Base-by-base conservation (phyloP, 495 filamentous ascomycete genomes). In the Penicillium nucicola region DNA sequence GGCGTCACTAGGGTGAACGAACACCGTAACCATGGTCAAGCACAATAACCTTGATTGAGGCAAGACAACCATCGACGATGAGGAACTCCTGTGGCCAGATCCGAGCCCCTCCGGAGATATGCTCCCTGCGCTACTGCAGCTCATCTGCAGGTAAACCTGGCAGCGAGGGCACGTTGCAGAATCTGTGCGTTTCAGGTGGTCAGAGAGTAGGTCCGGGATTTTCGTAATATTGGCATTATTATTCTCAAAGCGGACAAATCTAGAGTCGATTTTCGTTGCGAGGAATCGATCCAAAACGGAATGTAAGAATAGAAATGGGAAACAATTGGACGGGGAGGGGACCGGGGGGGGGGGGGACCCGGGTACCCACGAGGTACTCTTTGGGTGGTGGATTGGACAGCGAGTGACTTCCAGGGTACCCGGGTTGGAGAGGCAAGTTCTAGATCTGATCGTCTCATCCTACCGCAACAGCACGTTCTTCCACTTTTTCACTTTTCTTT, bases 101-200 rank as follows among this genome's bases (percentile, higher is more conserved):
- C 54, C 49, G 49, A 57, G 40, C 48, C 47, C 44, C 48, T 49
- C 54, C 55, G 55, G 55, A 54, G 45, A 58, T 58, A 54, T 34
- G 37, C 37, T 50, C 50, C 46, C 39, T 50, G 39, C 48, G 33
- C 39, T 43, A 50, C 39, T 50, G 48, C 48, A 48, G 10, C 38
- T 22, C 18, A 42, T 42, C 23, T 42, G 49, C 39, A 51, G 41
- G 33, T 19, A 58, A 55, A 47, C 51, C 37, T 44, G 51, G 43
- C 51, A 47, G 11, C 32, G 34, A 14, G 40, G 30, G 40, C 40
- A 42, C 23, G 17, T 14, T 53, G 50, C 50, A 44, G 48, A 50
- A 48, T 39, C 45, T 14, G 43, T 48, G 46, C 25, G 18, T 48
- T 32, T 48, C 45, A 48, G 37, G 19, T 40, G 37, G 18, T 22